These are phyloP conservation scores for Phytopythium helicoides DNA, from an alignment of 352 stramenopile species.

Conservation along the genomic window DNA sequence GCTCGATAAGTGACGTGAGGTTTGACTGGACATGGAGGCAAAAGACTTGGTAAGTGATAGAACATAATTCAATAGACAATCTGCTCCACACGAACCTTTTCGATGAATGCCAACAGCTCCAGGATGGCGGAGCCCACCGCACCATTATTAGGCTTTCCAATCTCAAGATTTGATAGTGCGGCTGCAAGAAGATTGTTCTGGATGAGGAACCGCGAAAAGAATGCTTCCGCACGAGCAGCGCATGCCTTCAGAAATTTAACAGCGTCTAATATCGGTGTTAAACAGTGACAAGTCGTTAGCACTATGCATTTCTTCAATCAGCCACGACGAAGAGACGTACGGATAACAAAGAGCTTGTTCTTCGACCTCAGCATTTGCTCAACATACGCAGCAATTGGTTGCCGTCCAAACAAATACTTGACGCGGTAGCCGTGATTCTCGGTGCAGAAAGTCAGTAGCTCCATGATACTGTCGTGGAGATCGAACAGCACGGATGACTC, in stretches of 20 bases:
- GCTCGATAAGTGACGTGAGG: slow-evolving; percentile 63
- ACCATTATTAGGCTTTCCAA: slow-evolving; percentile 45
- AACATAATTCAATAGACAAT: no score
- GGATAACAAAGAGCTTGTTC: slow-evolving; percentile 84
- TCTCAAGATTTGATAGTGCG: slow-evolving; percentile 48
- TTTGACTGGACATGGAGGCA: slow-evolving; percentile 41
- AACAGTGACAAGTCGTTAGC: no score
- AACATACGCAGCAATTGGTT: slow-evolving; percentile 70
- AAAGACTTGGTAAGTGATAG: no score
- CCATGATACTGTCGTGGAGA: slow-evolving; percentile 80
- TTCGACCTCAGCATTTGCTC: slow-evolving; percentile 75
- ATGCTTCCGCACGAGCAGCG: slow-evolving; percentile 68
- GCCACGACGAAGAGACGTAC: slow-evolving; percentile 29
- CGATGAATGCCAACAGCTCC: slow-evolving; percentile 71
- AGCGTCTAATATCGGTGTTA: slow-evolving; percentile 46
- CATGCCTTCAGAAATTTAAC: slow-evolving; percentile 80
- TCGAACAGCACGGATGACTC: slow-evolving; percentile 52
- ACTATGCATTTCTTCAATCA: no score
- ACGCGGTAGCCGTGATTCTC: slow-evolving; percentile 82
- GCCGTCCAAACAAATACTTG: slow-evolving; percentile 84
- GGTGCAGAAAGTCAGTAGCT: slow-evolving; percentile 84
- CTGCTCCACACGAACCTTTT: slow-evolving; percentile 48
- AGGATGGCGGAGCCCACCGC: slow-evolving; percentile 73
- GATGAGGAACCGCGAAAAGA: slow-evolving; percentile 81
- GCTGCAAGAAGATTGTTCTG: slow-evolving; percentile 71